Evolutionary conservation across 352 stramenopile genomes (phyloP).

Genomic region (Phytophthora hybrid): DNA sequence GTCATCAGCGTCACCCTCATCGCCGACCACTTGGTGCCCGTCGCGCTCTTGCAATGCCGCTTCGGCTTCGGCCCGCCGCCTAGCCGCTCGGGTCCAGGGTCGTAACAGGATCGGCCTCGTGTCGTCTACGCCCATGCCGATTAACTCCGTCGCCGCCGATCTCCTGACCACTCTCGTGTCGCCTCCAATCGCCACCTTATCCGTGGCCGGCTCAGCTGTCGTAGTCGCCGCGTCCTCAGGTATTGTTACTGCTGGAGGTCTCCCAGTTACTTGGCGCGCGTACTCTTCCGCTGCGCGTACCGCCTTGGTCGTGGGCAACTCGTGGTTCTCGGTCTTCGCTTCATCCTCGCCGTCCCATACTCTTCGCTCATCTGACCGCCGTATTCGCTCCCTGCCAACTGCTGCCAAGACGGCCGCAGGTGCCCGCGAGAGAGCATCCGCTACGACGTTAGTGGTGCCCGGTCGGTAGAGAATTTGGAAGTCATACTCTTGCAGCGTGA

Average conservation of each 20-base stretch:
- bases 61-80: neutral
- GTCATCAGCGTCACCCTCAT: neutral
- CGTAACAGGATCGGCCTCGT: neutral
- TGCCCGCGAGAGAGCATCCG: constrained; percentile 26
- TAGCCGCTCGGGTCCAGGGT: neutral
- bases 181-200: too few relatives aligned
- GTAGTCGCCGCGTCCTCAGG: neutral
- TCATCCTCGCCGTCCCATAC: neutral
- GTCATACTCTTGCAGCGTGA: constrained; percentile 33
- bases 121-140: neutral
- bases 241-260: neutral
- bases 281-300: neutral
- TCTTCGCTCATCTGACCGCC: neutral
- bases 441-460: constrained; percentile 15
- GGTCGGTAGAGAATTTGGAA: constrained; percentile 18
- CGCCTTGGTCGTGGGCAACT: neutral
- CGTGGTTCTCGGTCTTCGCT: neutral
- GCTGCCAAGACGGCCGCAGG: neutral
- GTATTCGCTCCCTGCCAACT: neutral
- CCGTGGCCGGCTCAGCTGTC: too few relatives aligned
- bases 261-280: neutral
- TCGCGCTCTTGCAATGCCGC: neutral
- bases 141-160: neutral
- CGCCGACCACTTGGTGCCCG: neutral
- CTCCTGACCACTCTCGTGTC: too few relatives aligned